These are phyloP conservation scores for Cryptosporidium meleagridis DNA, from an alignment of 169 alveolate species.

Conservation along the genomic window DNA sequence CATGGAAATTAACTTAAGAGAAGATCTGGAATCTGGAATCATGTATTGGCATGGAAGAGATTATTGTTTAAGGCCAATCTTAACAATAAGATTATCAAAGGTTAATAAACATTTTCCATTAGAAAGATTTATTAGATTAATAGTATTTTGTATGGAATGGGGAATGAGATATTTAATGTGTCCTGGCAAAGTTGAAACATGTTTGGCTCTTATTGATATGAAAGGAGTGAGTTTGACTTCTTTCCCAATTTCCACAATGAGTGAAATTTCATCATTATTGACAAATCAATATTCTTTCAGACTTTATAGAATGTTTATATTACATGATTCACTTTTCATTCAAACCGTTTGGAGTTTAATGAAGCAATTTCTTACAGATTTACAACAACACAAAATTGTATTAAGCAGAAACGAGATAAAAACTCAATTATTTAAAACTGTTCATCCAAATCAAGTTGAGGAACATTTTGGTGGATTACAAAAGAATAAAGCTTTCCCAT, in stretches of 20 bases:
- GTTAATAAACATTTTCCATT: slow-evolving; percentile 60
- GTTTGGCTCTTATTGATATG: slow-evolving; percentile 79
- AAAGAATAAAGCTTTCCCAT: slow-evolving; percentile 73
- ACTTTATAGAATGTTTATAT: slow-evolving; percentile 78
- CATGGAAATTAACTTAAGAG: slow-evolving; percentile 63
- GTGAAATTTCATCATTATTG: slow-evolving; percentile 79
- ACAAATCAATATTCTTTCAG: slow-evolving; percentile 84
- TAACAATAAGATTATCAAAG: slow-evolving; percentile 63
- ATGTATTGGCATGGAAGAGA: slow-evolving; percentile 83
- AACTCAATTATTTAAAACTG: slow-evolving; percentile 69
- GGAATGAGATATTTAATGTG: slow-evolving; percentile 79
- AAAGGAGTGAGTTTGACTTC: slow-evolving; percentile 79
- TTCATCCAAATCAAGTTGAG: slow-evolving; percentile 78
- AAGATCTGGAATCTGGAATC: slow-evolving; percentile 76
- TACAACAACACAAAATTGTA: slow-evolving; percentile 81
- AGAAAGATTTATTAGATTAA: slow-evolving; percentile 77
- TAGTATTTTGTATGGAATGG: slow-evolving; percentile 81
- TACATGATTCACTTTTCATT: slow-evolving; percentile 80
- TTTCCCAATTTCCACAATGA: slow-evolving; percentile 79
- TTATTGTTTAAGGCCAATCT: slow-evolving; percentile 77
- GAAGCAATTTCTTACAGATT: slow-evolving; percentile 80
- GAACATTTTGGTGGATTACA: slow-evolving; percentile 81
- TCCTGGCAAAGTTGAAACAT: slow-evolving; percentile 83
- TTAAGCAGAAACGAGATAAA: slow-evolving; percentile 71
- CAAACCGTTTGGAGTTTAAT: slow-evolving; percentile 80